Conservation (phyloP, 2,329 filamentous ascomycete genomes). For the Phaeomoniella chlamydospora region DNA sequence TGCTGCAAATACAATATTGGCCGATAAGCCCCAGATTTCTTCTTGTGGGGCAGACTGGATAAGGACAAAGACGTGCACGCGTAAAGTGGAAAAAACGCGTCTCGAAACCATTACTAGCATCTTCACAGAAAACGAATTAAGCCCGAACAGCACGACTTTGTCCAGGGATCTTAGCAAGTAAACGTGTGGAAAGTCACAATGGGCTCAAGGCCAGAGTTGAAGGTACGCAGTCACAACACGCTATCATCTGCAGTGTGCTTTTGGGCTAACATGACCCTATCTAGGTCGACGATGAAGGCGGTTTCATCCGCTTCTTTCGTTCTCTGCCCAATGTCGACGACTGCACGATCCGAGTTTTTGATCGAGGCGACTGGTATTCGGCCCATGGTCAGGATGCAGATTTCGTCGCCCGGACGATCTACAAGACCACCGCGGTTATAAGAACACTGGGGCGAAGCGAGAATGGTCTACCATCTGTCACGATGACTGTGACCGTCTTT, state of each 20-base stretch:
- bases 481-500: conserved; percentile 89
- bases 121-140: background rate
- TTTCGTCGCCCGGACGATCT: conserved; percentile 51
- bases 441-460: conserved; percentile 76
- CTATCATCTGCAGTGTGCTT: conserved; percentile 1
- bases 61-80: too few species aligned
- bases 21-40: too few species aligned
- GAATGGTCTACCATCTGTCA: conserved; percentile 81
- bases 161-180: background rate
- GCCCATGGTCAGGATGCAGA: conserved; percentile 34
- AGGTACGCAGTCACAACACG: conserved; percentile 30
- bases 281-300: conserved; percentile 87
- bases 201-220: conserved; percentile 59
- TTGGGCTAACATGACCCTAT: conserved; percentile 4
- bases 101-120: background rate
- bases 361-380: conserved; percentile 89
- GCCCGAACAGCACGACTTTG: background rate
- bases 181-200: conserved; percentile 27
- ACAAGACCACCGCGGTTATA: conserved; percentile 94
- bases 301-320: conserved; percentile 94
- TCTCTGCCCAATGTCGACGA: conserved; percentile 43
- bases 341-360: conserved; percentile 62
- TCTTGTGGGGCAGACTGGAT: too few species aligned
- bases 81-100: background rate
- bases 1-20: too few species aligned